Percentiles rank a stretch among this genome's conserved stretches.
Conservation (phyloP, 2,329 filamentous ascomycete species). For the Gnomoniopsis smithogilvyi region DNA sequence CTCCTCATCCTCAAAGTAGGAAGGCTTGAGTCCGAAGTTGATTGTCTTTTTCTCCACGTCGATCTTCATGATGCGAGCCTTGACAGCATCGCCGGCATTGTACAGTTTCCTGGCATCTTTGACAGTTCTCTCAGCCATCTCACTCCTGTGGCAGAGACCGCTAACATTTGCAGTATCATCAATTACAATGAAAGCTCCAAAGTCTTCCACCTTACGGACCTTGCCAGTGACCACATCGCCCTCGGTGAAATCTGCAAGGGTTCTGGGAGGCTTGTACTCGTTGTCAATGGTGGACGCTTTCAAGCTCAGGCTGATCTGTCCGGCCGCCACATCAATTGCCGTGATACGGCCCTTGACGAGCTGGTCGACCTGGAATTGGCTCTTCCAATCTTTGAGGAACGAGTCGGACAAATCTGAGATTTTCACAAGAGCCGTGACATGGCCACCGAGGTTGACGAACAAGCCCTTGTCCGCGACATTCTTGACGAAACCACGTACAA, state of each 20-base stretch:
- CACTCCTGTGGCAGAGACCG: constrained; percentile 85
- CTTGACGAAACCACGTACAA: constrained; percentile 89
- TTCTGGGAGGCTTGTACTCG: constrained; percentile 70
- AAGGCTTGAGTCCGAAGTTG: constrained; percentile 89
- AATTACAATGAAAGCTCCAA: constrained; percentile 89
- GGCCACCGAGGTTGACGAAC: constrained; percentile 79
- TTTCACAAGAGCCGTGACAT: constrained; percentile 77
- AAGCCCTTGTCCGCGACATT: constrained; percentile 85
- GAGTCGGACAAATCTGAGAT: constrained; percentile 86
- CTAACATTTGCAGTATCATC: constrained; percentile 87
- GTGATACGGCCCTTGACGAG: constrained; percentile 85
- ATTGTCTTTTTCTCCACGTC: constrained; percentile 74
- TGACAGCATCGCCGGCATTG: constrained; percentile 86
- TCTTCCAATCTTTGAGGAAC: constrained; percentile 95
- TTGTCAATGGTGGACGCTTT: constrained; percentile 82
- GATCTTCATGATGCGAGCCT: constrained; percentile 81
- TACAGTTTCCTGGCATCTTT: constrained; percentile 88
- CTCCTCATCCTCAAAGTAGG: constrained; percentile 69
- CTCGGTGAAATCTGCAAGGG: constrained; percentile 70
- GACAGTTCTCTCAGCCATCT: constrained; percentile 83
- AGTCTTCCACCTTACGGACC: constrained; percentile 90
- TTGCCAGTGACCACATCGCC: constrained; percentile 86
- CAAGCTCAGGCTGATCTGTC: constrained; percentile 79
- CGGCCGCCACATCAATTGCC: constrained; percentile 62
- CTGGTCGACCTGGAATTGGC: constrained; percentile 81